phyloP scores from a whole-genome alignment of 352 stramenopile genomes.

The Phytophthora constricta region DNA sequence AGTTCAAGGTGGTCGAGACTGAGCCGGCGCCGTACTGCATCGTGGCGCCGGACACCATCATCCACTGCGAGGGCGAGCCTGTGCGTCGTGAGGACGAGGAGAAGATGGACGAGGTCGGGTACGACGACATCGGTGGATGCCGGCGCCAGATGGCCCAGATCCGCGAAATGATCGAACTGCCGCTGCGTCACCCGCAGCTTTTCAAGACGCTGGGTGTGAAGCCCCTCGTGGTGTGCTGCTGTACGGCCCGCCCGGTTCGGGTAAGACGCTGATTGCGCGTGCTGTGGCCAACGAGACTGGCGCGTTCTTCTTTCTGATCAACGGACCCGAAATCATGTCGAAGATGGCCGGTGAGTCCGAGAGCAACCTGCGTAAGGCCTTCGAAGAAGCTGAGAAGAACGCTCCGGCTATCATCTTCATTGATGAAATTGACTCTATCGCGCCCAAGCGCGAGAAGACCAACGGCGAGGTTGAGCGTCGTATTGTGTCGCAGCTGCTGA shows the following conservation, averaged over 20 bases:
- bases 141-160: conserved; percentile 99
- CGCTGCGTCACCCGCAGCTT: conserved; percentile 96
- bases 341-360: conserved; percentile 97
- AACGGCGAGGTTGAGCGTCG: conserved; percentile 99
- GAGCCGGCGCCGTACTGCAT: conserved; percentile 98
- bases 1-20: conserved; percentile 99
- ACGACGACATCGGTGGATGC: conserved; percentile 99
- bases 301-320: conserved; percentile 99
- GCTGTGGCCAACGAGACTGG: conserved; percentile 99
- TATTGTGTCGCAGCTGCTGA: conserved; percentile 99
- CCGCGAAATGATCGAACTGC: conserved; percentile 99
- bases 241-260: conserved; percentile 97
- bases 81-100: conserved; percentile 99
- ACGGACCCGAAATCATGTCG: conserved; percentile 99
- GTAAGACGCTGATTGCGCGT: conserved; percentile 99
- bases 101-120: conserved; percentile 98
- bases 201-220: conserved; percentile 99
- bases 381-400: conserved; percentile 99
- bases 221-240: conserved; percentile 98
- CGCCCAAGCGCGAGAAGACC: conserved; percentile 99
- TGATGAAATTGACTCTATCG: conserved; percentile 99
- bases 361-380: conserved; percentile 95
- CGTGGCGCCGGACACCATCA: conserved; percentile 99
- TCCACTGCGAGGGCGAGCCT: conserved; percentile 99
- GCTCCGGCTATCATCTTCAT: conserved; percentile 99